phyloP scores from a whole-genome alignment of 495 filamentous ascomycete genomes.

The Trichoderma orchidacearum region DNA sequence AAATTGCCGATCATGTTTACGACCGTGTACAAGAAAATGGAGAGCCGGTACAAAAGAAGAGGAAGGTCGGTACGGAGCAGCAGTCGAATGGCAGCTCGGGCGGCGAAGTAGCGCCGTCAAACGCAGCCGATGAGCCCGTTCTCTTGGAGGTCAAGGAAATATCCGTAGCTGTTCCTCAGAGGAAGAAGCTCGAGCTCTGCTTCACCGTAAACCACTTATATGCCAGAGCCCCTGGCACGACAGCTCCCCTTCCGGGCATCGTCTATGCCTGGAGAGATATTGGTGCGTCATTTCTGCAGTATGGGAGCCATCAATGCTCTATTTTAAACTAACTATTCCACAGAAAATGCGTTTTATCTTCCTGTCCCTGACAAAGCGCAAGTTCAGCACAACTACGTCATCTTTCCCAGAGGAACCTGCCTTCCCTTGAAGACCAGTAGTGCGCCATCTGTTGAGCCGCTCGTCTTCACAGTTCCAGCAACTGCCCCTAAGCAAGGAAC shows the following conservation, averaged over 20 bases:
- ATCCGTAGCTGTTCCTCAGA: conserved; percentile 64
- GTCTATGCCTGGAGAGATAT: conserved; percentile 55
- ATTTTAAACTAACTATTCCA: background rate
- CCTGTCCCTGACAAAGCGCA: conserved; percentile 86
- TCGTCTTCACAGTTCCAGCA: conserved; percentile 73
- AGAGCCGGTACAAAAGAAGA: conserved; percentile 31
- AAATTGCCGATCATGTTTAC: conserved; percentile 35
- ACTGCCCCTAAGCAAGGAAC: conserved; percentile 52
- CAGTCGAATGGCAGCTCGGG: conserved; percentile 8
- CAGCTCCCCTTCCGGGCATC: conserved; percentile 54
- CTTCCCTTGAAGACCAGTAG: conserved; percentile 21
- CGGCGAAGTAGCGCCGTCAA: conserved; percentile 6
- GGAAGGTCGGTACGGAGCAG: conserved; percentile 32
- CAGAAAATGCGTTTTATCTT: conserved; percentile 67
- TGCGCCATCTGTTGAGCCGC: conserved; percentile 43
- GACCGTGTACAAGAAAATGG: conserved; percentile 17
- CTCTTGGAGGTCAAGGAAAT: conserved; percentile 55
- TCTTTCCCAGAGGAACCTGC: conserved; percentile 60
- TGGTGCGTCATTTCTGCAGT: conserved; percentile 35
- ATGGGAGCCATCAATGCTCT: background rate
- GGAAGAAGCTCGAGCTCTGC: conserved; percentile 83
- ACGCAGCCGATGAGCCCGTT: conserved; percentile 30
- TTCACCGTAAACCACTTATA: conserved; percentile 53
- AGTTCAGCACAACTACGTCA: conserved; percentile 76
- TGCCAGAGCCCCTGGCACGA: conserved; percentile 49